Evolutionary conservation across 768 basidiomycete genomes (phyloP).

Genomic region (Pisolithus sp.): DNA sequence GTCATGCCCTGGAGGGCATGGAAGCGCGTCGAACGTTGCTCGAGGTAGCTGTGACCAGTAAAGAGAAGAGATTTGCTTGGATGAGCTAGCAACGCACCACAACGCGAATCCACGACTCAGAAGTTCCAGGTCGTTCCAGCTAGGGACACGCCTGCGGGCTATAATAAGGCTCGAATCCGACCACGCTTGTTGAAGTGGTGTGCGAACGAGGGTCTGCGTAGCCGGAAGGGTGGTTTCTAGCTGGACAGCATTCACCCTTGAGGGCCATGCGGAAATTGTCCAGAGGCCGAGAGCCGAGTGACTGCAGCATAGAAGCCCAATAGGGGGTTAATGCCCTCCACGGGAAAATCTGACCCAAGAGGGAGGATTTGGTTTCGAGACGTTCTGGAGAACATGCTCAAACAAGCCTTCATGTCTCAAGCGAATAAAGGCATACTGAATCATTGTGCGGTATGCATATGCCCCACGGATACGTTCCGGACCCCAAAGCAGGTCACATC

Average conservation of each 20-base stretch:
- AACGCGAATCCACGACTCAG: not conserved
- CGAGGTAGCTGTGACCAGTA: slow-evolving; percentile 60
- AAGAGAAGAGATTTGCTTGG: not conserved
- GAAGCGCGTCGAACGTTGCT: slow-evolving; percentile 66
- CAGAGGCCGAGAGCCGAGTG: slow-evolving; percentile 59
- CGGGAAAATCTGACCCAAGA: slow-evolving; percentile 91
- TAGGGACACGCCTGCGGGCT: not conserved
- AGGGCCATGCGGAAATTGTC: slow-evolving; percentile 75
- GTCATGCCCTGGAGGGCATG: slow-evolving; percentile 92
- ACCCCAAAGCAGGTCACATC: slow-evolving; percentile 43
- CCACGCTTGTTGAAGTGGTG: not conserved
- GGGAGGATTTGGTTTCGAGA: slow-evolving; percentile 57
- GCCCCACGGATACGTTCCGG: slow-evolving; percentile 77
- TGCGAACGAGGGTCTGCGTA: too few species aligned
- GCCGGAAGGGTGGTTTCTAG: too few species aligned
- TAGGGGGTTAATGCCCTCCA: slow-evolving; percentile 86
- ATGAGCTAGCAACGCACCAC: too few species aligned
- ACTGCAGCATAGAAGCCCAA: slow-evolving; percentile 88
- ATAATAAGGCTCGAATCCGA: not conserved
- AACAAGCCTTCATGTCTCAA: not conserved
- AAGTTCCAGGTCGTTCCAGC: not conserved
- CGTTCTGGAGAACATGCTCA: slow-evolving; percentile 27
- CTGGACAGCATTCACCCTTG: slow-evolving; percentile 49
- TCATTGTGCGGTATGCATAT: slow-evolving; percentile 80
- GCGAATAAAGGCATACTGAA: slow-evolving; percentile 42